A percentile compares a stretch with the other conserved stretches of the same genome.
Evolutionary conservation across 768 basidiomycete genomes (phyloP).

Genomic region (Tephrocybe sp.): DNA sequence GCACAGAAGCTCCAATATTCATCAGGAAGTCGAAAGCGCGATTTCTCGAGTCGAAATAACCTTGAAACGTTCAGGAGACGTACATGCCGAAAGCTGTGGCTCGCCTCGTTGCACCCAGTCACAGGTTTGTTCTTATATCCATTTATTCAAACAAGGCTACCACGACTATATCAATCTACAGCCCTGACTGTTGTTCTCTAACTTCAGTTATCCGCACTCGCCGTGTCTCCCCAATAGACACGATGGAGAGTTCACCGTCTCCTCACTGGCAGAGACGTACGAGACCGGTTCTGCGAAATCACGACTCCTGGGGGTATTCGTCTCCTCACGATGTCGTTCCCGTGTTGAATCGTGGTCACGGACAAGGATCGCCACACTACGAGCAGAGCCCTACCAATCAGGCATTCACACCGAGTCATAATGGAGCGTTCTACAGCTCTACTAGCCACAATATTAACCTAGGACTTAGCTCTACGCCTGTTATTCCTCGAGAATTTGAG

Average conservation of each 20-base stretch:
- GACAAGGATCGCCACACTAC: too few relatives aligned
- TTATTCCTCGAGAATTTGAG: conserved; percentile 4
- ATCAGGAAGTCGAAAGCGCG: too few relatives aligned
- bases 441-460: not conserved
- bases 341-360: too few relatives aligned
- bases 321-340: not conserved
- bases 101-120: conserved; percentile 10
- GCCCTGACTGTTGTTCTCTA: too few relatives aligned
- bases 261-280: not conserved
- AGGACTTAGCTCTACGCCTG: not conserved
- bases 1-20: too few relatives aligned
- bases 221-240: not conserved
- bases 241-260: not conserved
- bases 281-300: not conserved
- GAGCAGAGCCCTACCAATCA: too few relatives aligned
- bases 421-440: not conserved
- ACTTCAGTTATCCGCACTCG: not conserved
- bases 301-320: not conserved
- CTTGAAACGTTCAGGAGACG: too few relatives aligned
- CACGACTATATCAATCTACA: too few relatives aligned
- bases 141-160: too few relatives aligned
- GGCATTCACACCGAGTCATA: not conserved
- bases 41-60: too few relatives aligned
- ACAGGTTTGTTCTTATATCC: not conserved
- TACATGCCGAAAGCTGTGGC: conserved; percentile 6